Evolutionary conservation across 2,329 filamentous ascomycete species (phyloP), one percentile per base, ranked within the genome.

Genomic region (Aspergillus pseudoterreus): DNA sequence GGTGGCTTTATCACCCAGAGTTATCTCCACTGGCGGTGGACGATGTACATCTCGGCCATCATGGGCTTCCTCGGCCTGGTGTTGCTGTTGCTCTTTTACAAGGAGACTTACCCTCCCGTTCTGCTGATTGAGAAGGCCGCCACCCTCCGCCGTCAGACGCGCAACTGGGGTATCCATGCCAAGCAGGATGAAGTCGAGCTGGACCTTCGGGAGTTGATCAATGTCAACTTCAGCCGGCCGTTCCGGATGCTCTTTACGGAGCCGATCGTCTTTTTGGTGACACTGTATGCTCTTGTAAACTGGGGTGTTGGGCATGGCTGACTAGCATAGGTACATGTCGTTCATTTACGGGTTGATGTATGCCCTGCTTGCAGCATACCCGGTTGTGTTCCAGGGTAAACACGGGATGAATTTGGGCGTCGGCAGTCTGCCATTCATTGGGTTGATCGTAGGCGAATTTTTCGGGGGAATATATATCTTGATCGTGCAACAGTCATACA

Each of bases 121-220:
- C 49, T 67, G 6, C 54, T 67, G 14, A 55, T 63, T 12, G 56
- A 61, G 14, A 66, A 66, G 38, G 81, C 80, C 0, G 61, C 72
- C 0, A 76, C 77, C 43, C 60, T 83, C 3, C 71, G 80, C 19
- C 70, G 79, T 9, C 64, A 77, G 39, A 83, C 80, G 0, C 73
- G 75, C 51, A 83, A 82, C 50, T 83, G 80, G 79, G 80, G 79
- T 2, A 82, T 83, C 45, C 79, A 82, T 51, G 80, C 80, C 1
- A 77, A 78, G 57, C 70, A 72, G 55, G 77, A 79, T 54, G 75
- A 80, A 64, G 74, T 79, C 39, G 77, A 80, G 58, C 63, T 80
- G 24, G 75, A 78, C 50, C 70, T 78, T 53, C 65, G 65, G 3
- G 72, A 79, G 39, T 55, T 80, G 19, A 60, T 78, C 11, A 69